These are phyloP conservation scores for Ceratorhiza oryzae-sativae DNA, from an alignment of 1,284 basidiomycete species.

Conservation along the genomic window DNA sequence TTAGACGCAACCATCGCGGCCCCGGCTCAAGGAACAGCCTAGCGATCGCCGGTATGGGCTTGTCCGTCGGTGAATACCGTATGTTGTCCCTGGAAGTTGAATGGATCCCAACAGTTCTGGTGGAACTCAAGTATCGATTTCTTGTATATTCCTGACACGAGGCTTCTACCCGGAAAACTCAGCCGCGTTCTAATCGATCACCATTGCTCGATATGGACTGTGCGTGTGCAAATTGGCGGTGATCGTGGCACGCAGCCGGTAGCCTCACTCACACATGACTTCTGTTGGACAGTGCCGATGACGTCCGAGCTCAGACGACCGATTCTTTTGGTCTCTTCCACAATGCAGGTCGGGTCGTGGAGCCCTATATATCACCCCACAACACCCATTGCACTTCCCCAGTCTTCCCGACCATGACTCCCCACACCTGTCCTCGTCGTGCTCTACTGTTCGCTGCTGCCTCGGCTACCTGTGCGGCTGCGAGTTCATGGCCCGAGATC, in stretches of 20 bases:
- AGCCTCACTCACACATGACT: background rate
- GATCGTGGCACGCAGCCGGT: too few relatives aligned
- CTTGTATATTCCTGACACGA: background rate
- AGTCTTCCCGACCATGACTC: constrained; percentile 8
- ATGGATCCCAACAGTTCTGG: background rate
- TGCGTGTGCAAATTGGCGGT: too few relatives aligned
- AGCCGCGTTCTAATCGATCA: background rate
- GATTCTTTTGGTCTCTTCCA: background rate
- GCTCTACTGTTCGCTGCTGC: constrained; percentile 20
- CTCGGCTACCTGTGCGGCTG: constrained; percentile 1
- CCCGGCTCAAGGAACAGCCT: background rate
- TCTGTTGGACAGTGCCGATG: background rate
- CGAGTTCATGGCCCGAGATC: constrained; percentile 22
- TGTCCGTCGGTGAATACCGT: background rate
- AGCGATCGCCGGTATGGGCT: background rate
- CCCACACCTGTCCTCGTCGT: constrained; percentile 13
- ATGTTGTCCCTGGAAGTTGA: background rate
- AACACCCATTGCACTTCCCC: background rate
- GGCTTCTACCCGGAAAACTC: background rate
- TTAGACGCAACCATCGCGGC: too few relatives aligned
- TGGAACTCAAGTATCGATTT: background rate
- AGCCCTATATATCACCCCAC: background rate
- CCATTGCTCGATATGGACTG: too few relatives aligned
- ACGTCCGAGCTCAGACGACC: background rate
- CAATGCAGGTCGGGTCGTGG: background rate